Conservation (phyloP, 2,329 filamentous ascomycete genomes). For the Rutstroemia sp. region DNA sequence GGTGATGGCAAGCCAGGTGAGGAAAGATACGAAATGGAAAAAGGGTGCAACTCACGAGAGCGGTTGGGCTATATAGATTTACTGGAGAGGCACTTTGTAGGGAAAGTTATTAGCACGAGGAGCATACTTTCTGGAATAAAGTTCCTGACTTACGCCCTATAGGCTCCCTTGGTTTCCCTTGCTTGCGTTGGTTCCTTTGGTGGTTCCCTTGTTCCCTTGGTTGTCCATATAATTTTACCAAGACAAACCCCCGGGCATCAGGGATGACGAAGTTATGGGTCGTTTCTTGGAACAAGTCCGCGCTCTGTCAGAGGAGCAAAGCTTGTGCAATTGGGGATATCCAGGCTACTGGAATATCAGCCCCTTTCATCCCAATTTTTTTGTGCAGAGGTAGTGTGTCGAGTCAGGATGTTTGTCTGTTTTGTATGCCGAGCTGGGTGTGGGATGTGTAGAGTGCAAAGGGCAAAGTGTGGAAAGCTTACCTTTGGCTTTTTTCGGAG, state of each 20-base stretch:
- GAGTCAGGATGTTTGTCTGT: not conserved
- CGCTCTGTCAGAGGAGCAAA: conserved; percentile 1
- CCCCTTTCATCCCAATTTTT: not conserved
- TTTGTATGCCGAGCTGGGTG: too few relatives aligned
- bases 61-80: not conserved
- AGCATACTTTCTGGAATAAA: not conserved
- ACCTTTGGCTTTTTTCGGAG: not conserved
- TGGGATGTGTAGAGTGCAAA: not conserved
- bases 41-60: too few relatives aligned
- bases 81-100: not conserved
- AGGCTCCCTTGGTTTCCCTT: not conserved
- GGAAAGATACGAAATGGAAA: too few relatives aligned
- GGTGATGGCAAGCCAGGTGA: too few relatives aligned
- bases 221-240: not conserved
- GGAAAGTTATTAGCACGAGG: not conserved
- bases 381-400: not conserved
- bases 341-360: conserved; percentile 2
- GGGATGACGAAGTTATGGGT: not conserved
- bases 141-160: conserved; percentile 4
- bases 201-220: too few relatives aligned
- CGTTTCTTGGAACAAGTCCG: not conserved
- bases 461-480: not conserved
- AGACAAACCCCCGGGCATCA: not conserved
- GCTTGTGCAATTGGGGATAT: conserved; percentile 1
- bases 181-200: too few relatives aligned